These are phyloP conservation scores for Colletotrichum ledebouriae DNA, from an alignment of 2,329 filamentous ascomycete genomes.

Conservation along the genomic window DNA sequence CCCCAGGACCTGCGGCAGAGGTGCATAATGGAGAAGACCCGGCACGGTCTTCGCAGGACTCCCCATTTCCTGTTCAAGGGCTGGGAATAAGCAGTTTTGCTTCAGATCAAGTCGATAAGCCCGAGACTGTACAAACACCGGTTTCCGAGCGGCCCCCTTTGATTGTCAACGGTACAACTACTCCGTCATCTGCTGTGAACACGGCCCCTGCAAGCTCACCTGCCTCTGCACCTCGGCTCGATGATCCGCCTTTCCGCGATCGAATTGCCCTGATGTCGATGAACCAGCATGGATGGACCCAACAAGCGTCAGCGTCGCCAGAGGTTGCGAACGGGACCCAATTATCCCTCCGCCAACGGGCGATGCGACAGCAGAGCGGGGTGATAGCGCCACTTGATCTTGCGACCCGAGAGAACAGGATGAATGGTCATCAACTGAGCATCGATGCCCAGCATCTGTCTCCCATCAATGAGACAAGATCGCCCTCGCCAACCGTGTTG, in stretches of 20 bases:
- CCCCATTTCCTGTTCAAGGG: slow-evolving; percentile 47
- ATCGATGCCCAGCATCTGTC: slow-evolving; percentile 70
- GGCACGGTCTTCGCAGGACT: slow-evolving; percentile 45
- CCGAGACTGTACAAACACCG: slow-evolving; percentile 41
- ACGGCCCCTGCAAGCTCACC: slow-evolving; percentile 33
- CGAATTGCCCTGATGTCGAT: slow-evolving; percentile 59
- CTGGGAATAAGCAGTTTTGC: slow-evolving; percentile 33
- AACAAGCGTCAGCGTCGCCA: slow-evolving; percentile 38
- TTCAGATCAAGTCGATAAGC: slow-evolving; percentile 14
- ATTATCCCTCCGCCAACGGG: slow-evolving; percentile 53
- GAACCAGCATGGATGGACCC: slow-evolving; percentile 44
- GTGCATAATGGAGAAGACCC: slow-evolving; percentile 45
- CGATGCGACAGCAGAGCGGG: slow-evolving; percentile 59
- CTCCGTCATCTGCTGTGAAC: slow-evolving; percentile 28
- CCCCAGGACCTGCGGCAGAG: slow-evolving; percentile 17
- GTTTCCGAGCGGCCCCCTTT: slow-evolving; percentile 49
- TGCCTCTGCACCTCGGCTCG: slow-evolving; percentile 41
- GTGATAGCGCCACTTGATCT: slow-evolving; percentile 69
- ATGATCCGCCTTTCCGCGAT: slow-evolving; percentile 58
- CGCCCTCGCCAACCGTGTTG: slow-evolving; percentile 74
- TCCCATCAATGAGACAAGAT: slow-evolving; percentile 80
- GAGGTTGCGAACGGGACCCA: slow-evolving; percentile 49
- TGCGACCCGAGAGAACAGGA: slow-evolving; percentile 61
- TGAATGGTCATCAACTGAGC: slow-evolving; percentile 50
- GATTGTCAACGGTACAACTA: slow-evolving; percentile 53